Evolutionary conservation across 805 yeast species (phyloP), one percentile per base, ranked within the genome.

Genomic region (Yueomyces sinensis): DNA sequence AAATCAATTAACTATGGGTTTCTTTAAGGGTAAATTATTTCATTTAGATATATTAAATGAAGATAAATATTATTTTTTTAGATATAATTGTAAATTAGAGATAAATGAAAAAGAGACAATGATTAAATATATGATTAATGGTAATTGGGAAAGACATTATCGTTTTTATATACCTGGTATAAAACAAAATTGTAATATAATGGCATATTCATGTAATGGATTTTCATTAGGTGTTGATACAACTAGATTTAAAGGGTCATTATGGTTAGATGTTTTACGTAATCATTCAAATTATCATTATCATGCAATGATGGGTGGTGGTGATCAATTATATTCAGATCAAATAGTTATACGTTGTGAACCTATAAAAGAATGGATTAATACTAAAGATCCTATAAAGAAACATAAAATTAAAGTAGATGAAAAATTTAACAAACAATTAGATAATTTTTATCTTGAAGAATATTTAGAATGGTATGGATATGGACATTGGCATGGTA

Each of bases 291-390:
- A 66, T 28, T 72, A 70, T 28, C 71, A 66, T 29, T 83, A 83
- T 58, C 95, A 89, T 54, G 96, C 84, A 4, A 87, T 89, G 94
- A 63, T 91, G 20, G 97, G 97, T 20, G 97, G 97, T 34, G 98
- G 98, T 23, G 98, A 89, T 58, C 98, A 89, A 59, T 69, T 89
- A 33, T 89, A 89, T 54, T 75, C 87, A 34, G 98, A 89, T 58
- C 66, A 83, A 1, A 74, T 89, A 44, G 81, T 79, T 54, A 43
- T 66, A 16, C 63, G 71, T 16, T 72, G 78, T 13, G 49, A 66
- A 32, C 52, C 52, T 6, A 71, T 81, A 44, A 54, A 66, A 39
- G 53, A 70, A 22, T 86, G 96, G 95, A 54, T 73, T 20, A 50
- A 63, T 20, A 74, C 72, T 40, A 66, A 62, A 37, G 70, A 66